Base-by-base conservation (phyloP, 345 rosid species). In the Cardamine occulta region DNA sequence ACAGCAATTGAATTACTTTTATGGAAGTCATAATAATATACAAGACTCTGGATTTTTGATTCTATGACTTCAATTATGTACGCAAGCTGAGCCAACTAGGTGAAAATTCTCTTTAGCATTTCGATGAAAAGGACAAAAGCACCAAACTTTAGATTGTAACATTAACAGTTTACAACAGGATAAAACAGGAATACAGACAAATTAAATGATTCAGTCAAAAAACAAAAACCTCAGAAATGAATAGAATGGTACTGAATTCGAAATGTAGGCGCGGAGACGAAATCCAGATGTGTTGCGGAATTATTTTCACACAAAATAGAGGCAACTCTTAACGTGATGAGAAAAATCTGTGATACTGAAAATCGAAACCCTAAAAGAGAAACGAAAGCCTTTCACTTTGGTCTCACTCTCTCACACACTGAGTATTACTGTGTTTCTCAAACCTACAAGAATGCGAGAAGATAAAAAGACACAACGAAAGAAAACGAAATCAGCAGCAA, bases 111-210 rank as follows among this genome's bases (percentile, higher is more conserved):
- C 17, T 21, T 32, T 9, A 19, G 57, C 2, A 4, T 53, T 47
- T 54, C 24, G 2, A 19, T 63, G 8, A 40, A 61, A 23, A 62
- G 23, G 63, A 76, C 73, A 67, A 51, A 75, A 74, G 19, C 18
- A 57, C 47, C 62, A 61, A 66, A 72, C 72, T 68, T 66, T 71
- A 29, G 48, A 63, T 37, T 63, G 63, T 45, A 31, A 55, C 61
- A 31, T 11, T 37, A 62, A 47, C 31, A 58, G 21, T 62, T 9
- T 14, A 63, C 58, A 55, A 53, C 8, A 51, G 40, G 9, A 72
- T 57, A 49, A 77, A 65, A 65, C 48, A 65, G 7, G 24, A 40
- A 72, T 40, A 58, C 39, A 28, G 64, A 72, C 81, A 72, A 72
- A 56, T n/a, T 49, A 58, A 66, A 59, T 39, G 23, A 58, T 52